Evolutionary conservation across 371 early-diverging fungal species (phyloP).

Genomic region (Mucor circinelloides): DNA sequence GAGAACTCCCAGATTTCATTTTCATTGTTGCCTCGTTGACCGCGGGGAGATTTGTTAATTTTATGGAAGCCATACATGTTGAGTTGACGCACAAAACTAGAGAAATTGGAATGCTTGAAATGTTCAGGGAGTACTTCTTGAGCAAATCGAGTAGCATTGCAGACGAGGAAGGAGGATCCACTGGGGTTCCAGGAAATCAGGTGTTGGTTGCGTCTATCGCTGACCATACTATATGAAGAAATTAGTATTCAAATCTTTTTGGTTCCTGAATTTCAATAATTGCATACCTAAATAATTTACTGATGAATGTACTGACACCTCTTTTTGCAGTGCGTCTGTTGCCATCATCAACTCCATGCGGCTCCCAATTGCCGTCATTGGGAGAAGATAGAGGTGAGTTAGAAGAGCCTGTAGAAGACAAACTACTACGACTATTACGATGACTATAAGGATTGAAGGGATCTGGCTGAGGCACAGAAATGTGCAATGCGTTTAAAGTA

Average conservation of each 20-base stretch:
- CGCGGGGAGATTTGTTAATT: constrained; percentile 67
- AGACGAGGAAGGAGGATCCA: constrained; percentile 87
- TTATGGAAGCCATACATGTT: constrained; percentile 78
- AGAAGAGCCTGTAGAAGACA: constrained; percentile 11
- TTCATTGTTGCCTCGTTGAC: constrained; percentile 67
- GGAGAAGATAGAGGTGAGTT: constrained; percentile 7
- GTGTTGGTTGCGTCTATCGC: constrained; percentile 70
- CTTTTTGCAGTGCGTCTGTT: constrained; percentile 12
- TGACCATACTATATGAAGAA: constrained; percentile 64
- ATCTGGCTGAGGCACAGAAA: constrained; percentile 8
- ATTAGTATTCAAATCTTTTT: background rate
- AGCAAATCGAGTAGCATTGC: constrained; percentile 82
- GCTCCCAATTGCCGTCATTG: constrained; percentile 22
- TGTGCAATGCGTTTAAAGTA: background rate
- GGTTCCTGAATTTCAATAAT: background rate
- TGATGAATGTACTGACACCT: constrained; percentile 27
- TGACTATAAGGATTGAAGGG: background rate
- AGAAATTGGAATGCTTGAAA: constrained; percentile 73
- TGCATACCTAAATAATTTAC: constrained; percentile 23
- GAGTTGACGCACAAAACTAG: constrained; percentile 56
- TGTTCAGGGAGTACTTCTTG: constrained; percentile 72
- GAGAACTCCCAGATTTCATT: constrained; percentile 62
- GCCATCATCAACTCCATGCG: constrained; percentile 4
- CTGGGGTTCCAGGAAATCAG: constrained; percentile 80
- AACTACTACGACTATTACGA: constrained; percentile 5